phyloP scores from a whole-genome alignment of 352 stramenopile species.

The Globisporangium solare region DNA sequence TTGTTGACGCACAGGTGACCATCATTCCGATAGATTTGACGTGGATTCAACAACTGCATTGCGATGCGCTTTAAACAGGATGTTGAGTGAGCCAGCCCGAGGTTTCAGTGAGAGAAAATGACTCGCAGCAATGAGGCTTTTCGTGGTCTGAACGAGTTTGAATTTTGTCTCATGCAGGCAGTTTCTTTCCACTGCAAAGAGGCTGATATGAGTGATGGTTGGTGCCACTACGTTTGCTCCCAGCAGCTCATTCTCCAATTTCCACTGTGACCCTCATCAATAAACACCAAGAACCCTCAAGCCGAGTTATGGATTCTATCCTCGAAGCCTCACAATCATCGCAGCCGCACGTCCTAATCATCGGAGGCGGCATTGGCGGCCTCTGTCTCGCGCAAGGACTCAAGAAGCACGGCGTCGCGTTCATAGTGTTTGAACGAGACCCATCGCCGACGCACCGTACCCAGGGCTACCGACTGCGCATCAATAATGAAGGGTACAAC shows the following conservation, averaged over 20 bases:
- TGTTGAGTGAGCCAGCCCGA: too few species aligned
- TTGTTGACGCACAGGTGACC: too few species aligned
- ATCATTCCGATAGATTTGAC: too few species aligned
- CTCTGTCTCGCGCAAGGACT: constrained; percentile 55
- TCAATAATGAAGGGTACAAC: constrained; percentile 47
- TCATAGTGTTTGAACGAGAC: constrained; percentile 61
- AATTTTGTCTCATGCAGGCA: too few species aligned
- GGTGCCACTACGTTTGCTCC: too few species aligned
- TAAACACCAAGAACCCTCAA: not conserved
- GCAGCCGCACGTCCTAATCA: constrained; percentile 29
- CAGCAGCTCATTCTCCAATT: not conserved
- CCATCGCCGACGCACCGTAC: constrained; percentile 46
- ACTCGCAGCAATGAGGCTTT: too few species aligned
- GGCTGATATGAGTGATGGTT: too few species aligned
- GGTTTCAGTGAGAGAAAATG: too few species aligned
- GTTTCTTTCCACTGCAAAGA: too few species aligned
- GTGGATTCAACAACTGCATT: too few species aligned
- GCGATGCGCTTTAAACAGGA: too few species aligned
- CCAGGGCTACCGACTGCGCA: constrained; percentile 51
- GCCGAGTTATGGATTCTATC: not conserved
- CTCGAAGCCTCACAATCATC: not conserved
- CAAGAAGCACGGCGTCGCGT: constrained; percentile 45
- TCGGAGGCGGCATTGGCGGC: constrained; percentile 47
- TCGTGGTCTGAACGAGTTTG: too few species aligned
- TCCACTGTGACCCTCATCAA: not conserved